phyloP scores from a whole-genome alignment of 306 rosid genomes.

The Ormosia emarginata region DNA sequence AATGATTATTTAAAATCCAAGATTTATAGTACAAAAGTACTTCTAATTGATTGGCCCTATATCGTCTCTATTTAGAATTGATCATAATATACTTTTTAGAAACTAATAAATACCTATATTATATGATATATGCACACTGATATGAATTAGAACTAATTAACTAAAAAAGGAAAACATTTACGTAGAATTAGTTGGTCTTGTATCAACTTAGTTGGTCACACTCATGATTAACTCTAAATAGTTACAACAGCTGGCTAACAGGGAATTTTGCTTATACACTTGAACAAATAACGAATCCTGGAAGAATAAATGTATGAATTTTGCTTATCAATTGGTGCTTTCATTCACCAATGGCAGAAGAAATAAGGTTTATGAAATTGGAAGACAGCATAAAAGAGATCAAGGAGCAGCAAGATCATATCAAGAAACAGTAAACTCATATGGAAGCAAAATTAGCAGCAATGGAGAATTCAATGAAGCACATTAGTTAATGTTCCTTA shows the following conservation, averaged over 20 bases:
- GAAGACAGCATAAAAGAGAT: not conserved
- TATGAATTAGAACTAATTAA: not conserved
- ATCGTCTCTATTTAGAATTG: not conserved
- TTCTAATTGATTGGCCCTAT: not conserved
- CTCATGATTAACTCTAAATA: not conserved
- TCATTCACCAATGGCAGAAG: not conserved
- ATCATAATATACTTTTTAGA: not conserved
- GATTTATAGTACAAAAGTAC: not conserved
- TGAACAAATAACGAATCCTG: not conserved
- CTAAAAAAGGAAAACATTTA: not conserved
- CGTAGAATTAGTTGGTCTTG: not conserved
- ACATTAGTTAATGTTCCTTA: no score
- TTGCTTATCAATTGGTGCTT: not conserved
- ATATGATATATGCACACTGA: not conserved
- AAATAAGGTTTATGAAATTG: not conserved
- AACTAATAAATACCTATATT: not conserved
- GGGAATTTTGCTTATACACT: not conserved
- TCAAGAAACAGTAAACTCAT: not conserved
- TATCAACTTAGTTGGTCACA: not conserved
- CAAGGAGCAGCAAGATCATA: not conserved
- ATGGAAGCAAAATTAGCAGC: not conserved
- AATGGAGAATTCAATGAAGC: slow-evolving; percentile 16
- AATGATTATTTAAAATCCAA: not conserved
- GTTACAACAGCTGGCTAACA: not conserved
- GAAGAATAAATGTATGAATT: not conserved